phyloP scores from a whole-genome alignment of 495 filamentous ascomycete genomes.

The Penicillium odoratum region DNA sequence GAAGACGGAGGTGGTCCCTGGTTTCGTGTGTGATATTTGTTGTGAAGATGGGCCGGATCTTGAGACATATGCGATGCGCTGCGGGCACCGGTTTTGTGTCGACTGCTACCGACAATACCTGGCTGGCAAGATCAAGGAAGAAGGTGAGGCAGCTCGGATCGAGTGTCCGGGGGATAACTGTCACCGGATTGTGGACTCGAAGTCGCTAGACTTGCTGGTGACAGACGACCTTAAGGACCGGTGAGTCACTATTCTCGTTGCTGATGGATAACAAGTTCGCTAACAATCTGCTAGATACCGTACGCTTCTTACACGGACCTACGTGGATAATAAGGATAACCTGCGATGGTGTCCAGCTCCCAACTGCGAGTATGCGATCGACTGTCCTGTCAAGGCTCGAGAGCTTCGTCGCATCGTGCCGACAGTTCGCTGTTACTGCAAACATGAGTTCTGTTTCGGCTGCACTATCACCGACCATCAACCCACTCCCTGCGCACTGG shows the following conservation, averaged over 20 bases:
- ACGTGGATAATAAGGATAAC: constrained; percentile 92
- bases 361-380: constrained; percentile 88
- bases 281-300: constrained; percentile 61
- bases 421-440: constrained; percentile 81
- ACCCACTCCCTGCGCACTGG: constrained; percentile 84
- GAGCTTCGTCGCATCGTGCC: constrained; percentile 84
- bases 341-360: constrained; percentile 97
- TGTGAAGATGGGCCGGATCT: constrained; percentile 82
- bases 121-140: constrained; percentile 85
- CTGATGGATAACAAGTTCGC: constrained; percentile 4
- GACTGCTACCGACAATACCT: constrained; percentile 93
- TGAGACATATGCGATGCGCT: constrained; percentile 93
- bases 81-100: constrained; percentile 92
- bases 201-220: constrained; percentile 81
- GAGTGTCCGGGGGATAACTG: constrained; percentile 88
- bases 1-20: constrained; percentile 65
- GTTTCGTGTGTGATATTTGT: constrained; percentile 92
- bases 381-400: constrained; percentile 82
- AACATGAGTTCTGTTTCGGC: constrained; percentile 92
- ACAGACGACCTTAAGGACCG: constrained; percentile 67
- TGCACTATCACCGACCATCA: constrained; percentile 91
- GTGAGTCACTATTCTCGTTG: constrained; percentile 32
- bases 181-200: constrained; percentile 86
- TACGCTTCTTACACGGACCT: constrained; percentile 84
- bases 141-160: constrained; percentile 92